Conservation (phyloP, 139 green algal species). For the Pleodorina starrii region DNA sequence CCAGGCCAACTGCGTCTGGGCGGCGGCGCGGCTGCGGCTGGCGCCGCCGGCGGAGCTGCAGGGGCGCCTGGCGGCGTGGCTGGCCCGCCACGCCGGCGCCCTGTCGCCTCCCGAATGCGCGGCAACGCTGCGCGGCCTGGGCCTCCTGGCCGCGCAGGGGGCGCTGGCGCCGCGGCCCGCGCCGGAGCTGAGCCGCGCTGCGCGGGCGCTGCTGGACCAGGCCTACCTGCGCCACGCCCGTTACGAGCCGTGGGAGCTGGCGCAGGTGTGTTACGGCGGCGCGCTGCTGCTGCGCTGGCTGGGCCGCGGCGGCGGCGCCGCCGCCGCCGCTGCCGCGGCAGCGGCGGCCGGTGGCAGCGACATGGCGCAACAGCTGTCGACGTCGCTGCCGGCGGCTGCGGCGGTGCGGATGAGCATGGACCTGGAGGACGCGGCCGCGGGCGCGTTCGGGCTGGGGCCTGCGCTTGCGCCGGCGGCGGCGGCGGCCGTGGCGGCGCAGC, state of each 20-base stretch:
- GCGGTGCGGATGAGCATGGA: constrained; percentile 25
- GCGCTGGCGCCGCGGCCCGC: neutral
- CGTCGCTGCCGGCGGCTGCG: neutral
- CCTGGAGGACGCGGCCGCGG: neutral
- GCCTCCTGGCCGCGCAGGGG: neutral
- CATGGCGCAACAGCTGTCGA: neutral
- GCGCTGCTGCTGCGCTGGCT: constrained; percentile 16
- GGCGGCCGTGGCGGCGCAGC: neutral
- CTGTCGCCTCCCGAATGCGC: constrained; percentile 11
- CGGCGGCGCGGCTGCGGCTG: constrained; percentile 20
- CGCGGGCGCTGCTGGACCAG: neutral
- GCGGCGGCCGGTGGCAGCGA: neutral
- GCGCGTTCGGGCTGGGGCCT: no score
- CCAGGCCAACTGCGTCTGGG: constrained; percentile 46
- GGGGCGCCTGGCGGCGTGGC: neutral
- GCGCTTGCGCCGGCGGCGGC: neutral
- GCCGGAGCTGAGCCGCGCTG: neutral
- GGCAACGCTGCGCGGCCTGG: constrained; percentile 2
- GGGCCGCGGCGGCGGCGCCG: no score
- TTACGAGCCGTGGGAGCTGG: constrained; percentile 4
- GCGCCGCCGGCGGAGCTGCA: neutral
- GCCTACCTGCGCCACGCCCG: neutral
- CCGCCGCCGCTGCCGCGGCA: neutral
- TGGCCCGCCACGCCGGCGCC: neutral
- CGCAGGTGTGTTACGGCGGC: constrained; percentile 22